These are phyloP conservation scores for Pseudogymnoascus sp. DNA, from an alignment of 2,329 filamentous ascomycete species.

Conservation along the genomic window DNA sequence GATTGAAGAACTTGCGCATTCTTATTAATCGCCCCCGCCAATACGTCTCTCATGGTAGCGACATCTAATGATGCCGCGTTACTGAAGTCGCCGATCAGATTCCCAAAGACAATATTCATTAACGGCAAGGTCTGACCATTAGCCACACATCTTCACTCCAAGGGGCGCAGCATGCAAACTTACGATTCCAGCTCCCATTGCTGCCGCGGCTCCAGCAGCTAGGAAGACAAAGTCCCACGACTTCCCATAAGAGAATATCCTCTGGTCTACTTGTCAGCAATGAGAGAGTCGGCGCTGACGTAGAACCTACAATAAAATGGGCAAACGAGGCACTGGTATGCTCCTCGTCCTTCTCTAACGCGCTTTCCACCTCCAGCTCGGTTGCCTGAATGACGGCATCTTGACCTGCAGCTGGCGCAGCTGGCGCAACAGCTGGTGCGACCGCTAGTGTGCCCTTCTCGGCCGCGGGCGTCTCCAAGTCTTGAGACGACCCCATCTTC, in stretches of 20 bases:
- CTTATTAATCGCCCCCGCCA: slow-evolving; percentile 35
- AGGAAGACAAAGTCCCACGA: slow-evolving; percentile 44
- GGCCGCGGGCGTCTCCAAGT: background rate
- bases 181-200: slow-evolving; percentile 41
- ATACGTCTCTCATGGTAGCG: slow-evolving; percentile 30
- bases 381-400: background rate
- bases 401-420: background rate
- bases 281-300: too few species aligned
- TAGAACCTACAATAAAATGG: background rate
- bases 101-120: slow-evolving; percentile 52
- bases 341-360: background rate
- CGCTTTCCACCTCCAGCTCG: background rate
- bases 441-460: background rate
- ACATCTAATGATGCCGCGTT: slow-evolving; percentile 7
- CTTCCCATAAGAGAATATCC: slow-evolving; percentile 45
- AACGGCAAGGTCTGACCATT: slow-evolving; percentile 42
- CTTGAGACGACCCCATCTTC: background rate
- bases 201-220: slow-evolving; percentile 37
- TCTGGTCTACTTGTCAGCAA: background rate
- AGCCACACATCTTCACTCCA: slow-evolving; percentile 8
- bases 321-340: background rate
- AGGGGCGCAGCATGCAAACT: slow-evolving; percentile 13
- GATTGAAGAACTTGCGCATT: slow-evolving; percentile 33
- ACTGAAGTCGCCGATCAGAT: slow-evolving; percentile 42
- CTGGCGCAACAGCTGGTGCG: background rate